Percentiles rank a stretch among this genome's conserved stretches.
These are phyloP conservation scores for Syncephalastrum racemosum DNA, from an alignment of 371 early-diverging fungal species.

Conservation along the genomic window DNA sequence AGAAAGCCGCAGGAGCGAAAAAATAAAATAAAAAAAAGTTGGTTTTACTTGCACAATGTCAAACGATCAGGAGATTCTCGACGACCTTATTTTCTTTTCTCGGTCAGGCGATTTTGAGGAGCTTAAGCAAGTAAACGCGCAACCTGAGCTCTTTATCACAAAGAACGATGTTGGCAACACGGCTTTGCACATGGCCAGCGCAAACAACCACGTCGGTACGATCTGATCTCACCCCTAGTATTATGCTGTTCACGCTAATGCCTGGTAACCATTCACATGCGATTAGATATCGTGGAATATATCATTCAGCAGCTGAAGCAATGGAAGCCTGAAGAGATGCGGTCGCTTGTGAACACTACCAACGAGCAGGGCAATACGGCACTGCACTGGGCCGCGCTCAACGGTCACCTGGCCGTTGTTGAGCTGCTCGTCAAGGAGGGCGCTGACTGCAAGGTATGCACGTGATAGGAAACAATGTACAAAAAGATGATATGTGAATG, in stretches of 20 bases:
- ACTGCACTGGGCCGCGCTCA: constrained; percentile 88
- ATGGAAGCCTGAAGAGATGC: constrained; percentile 20
- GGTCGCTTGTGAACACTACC: constrained; percentile 50
- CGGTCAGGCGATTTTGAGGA: constrained; percentile 81
- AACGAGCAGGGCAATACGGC: constrained; percentile 80
- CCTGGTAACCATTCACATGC: no score
- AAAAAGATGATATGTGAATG: constrained; percentile 8
- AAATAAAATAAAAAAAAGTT: constrained; percentile 5
- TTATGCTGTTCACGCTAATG: no score
- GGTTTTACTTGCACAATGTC: constrained; percentile 8
- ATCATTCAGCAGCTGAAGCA: constrained; percentile 44
- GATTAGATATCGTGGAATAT: constrained; percentile 53
- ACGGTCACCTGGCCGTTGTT: constrained; percentile 73
- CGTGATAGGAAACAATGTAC: constrained; percentile 1
- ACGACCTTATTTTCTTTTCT: constrained; percentile 70
- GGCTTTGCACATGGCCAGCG: constrained; percentile 83
- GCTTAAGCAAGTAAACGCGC: constrained; percentile 50
- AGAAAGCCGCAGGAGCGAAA: no score
- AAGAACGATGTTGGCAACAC: constrained; percentile 68
- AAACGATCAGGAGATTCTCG: constrained; percentile 25
- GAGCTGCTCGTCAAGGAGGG: constrained; percentile 58
- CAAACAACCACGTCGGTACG: constrained; percentile 77
- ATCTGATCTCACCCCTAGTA: background rate
- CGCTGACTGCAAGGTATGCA: constrained; percentile 62
- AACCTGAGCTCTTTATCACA: constrained; percentile 26